Conservation (phyloP, 2,329 filamentous ascomycete species). For the Sporothrix protearum region DNA sequence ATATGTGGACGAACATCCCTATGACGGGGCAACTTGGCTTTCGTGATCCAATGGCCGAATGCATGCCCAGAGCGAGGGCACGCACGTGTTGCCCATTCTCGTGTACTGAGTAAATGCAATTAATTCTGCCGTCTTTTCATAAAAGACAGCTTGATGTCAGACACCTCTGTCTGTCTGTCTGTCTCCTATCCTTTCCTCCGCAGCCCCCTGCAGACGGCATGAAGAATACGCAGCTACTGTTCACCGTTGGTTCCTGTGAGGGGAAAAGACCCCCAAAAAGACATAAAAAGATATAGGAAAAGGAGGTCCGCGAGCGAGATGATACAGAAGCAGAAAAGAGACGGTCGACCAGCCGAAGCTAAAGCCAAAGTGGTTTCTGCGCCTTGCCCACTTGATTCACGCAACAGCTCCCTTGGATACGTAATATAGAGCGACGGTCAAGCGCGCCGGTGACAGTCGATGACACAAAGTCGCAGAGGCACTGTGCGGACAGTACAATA, state of each 20-base stretch:
- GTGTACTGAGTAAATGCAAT: background rate
- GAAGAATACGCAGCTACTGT: background rate
- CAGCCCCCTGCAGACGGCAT: background rate
- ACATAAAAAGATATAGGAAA: background rate
- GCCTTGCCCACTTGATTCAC: background rate
- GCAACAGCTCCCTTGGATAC: background rate
- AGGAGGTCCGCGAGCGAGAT: background rate
- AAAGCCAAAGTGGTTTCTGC: slow-evolving; percentile 4
- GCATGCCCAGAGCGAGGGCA: background rate
- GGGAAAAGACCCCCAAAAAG: background rate
- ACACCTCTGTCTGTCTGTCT: background rate
- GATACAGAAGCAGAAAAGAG: background rate
- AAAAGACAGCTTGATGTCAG: background rate
- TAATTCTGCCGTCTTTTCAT: background rate
- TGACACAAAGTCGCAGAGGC: background rate
- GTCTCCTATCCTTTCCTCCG: background rate
- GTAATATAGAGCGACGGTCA: background rate
- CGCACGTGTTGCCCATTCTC: background rate
- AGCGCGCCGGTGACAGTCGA: background rate
- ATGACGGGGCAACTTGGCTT: slow-evolving; percentile 1
- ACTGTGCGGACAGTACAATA: background rate
- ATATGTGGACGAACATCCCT: slow-evolving; percentile 3
- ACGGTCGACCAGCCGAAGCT: background rate
- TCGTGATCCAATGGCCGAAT: background rate
- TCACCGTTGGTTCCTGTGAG: background rate